Evolutionary conservation across 805 yeast species (phyloP).

Genomic region (Barnettozyma californica): DNA sequence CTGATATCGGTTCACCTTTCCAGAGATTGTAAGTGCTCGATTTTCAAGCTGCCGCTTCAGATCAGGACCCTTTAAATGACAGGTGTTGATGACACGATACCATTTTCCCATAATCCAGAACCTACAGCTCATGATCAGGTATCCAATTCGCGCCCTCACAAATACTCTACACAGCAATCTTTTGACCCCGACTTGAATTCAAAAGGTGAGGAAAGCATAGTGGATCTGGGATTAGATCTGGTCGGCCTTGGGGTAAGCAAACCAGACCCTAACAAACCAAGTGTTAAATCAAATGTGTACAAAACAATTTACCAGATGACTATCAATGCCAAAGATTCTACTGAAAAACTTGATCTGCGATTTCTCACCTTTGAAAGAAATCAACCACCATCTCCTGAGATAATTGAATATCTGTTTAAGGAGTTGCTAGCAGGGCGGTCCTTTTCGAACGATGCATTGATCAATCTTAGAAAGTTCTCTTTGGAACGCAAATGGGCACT

Average conservation of each 20-base stretch:
- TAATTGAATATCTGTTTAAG: slow-evolving; percentile 18
- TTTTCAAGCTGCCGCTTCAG: neutral
- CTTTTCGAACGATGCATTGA: slow-evolving; percentile 19
- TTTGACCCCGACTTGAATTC: neutral
- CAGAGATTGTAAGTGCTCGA: neutral
- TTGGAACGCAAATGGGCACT: slow-evolving; percentile 23
- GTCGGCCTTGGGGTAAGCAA: slow-evolving; percentile 20
- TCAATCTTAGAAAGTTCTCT: slow-evolving; percentile 14
- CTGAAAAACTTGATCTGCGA: slow-evolving; percentile 16
- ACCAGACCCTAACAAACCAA: too few species aligned
- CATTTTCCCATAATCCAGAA: neutral
- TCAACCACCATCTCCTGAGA: slow-evolving; percentile 25
- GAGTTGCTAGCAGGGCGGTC: slow-evolving; percentile 17
- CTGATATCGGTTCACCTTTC: neutral
- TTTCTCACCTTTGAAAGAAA: slow-evolving; percentile 24
- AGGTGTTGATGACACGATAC: neutral
- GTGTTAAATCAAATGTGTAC: slow-evolving; percentile 4
- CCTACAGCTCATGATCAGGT: neutral
- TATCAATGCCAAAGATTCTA: neutral
- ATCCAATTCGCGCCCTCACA: too few species aligned
- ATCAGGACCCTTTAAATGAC: neutral
- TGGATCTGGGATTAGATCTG: slow-evolving; percentile 20
- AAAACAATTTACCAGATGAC: slow-evolving; percentile 4
- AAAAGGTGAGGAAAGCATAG: slow-evolving; percentile 2
- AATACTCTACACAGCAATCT: neutral